Base-by-base conservation (phyloP, 2,329 filamentous ascomycete species). In the Colletotrichum lupini region DNA sequence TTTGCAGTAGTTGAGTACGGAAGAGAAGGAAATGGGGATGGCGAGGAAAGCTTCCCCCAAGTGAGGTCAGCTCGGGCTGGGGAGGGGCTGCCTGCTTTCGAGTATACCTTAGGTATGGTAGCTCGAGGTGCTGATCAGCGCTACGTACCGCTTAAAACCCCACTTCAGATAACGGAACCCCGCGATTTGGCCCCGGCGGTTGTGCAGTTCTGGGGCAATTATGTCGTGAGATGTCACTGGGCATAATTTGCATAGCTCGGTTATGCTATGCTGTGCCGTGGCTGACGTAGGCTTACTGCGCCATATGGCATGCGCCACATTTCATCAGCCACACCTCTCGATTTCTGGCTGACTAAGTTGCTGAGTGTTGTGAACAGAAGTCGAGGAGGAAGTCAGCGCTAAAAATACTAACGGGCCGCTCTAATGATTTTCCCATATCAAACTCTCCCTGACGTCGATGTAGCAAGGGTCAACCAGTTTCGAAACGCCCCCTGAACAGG, bases 101-200 rank as follows among this genome's bases (percentile, higher is more conserved):
- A 24, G 24, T 24, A 3, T 24, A 24, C 24, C 42, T 2, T 49
- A 35, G 32, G 30, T 32, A 11, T 0, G 30, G 32, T 35, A 8
- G 42, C 42, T 7, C 3, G 22, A 49, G 42, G 42, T 22, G 42
- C 42, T 49, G 42, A 49, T 49, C 42, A 19, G 42, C 26, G 61
- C 22, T 37, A 61, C 63, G 58, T 22, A 53, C 30, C 42, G 42
- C 28, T 52, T 24, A 35, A 42, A 57, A 57, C 71, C 68, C 72
- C 72, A 72, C 72, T 63, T 62, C 62, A 28, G 56, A 65, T 60
- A 70, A 65, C n/a, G 60, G 26, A 67, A 73, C 72, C 72, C 72
- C 72, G 61, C 72, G 49, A 67, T 67, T 72, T 22, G 22, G 32
- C 53, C 8, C 28, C 52, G 37, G 62, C 30, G 22, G 8, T 57